Evolutionary conservation across 1,284 basidiomycete genomes (phyloP).

Genomic region (Heterobasidion occidentale): DNA sequence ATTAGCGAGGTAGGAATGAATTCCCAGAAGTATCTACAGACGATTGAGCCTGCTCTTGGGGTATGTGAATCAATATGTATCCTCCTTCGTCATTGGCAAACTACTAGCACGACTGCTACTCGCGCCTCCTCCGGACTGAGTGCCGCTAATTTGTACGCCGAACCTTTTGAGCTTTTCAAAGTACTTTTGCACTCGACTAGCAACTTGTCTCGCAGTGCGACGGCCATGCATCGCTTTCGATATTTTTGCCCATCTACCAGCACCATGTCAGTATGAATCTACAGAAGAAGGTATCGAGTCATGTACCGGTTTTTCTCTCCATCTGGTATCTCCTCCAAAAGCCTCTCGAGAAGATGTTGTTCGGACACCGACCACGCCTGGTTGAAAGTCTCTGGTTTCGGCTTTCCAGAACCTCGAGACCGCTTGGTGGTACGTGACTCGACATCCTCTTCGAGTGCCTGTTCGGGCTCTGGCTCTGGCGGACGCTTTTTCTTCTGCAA

Average conservation of each 20-base stretch:
- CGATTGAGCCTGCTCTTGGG: neutral
- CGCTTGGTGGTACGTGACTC: neutral
- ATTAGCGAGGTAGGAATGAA: too few species aligned
- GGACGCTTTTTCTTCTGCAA: neutral
- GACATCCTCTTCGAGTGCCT: neutral
- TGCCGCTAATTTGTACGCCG: conserved; percentile 33
- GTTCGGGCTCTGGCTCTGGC: conserved; percentile 1
- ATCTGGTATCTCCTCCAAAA: conserved; percentile 67
- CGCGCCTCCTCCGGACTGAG: neutral
- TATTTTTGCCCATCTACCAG: conserved; percentile 68
- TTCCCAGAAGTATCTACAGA: neutral
- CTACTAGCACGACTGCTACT: neutral
- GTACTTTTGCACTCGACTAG: conserved; percentile 79
- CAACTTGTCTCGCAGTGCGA: conserved; percentile 73
- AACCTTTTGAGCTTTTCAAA: conserved; percentile 74
- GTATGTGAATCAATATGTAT: neutral
- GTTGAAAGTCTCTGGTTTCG: conserved; percentile 64
- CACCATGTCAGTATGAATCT: neutral
- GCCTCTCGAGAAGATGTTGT: conserved; percentile 63
- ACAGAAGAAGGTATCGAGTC: conserved; percentile 12
- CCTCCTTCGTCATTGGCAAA: neutral
- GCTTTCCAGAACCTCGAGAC: conserved; percentile 8
- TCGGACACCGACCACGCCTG: conserved; percentile 68
- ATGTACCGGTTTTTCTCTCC: conserved; percentile 63
- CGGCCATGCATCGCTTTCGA: conserved; percentile 70